Evolutionary conservation across 2,329 filamentous ascomycete species (phyloP), one percentile per base, ranked within the genome.

Genomic region (Colletotrichum kahawae): DNA sequence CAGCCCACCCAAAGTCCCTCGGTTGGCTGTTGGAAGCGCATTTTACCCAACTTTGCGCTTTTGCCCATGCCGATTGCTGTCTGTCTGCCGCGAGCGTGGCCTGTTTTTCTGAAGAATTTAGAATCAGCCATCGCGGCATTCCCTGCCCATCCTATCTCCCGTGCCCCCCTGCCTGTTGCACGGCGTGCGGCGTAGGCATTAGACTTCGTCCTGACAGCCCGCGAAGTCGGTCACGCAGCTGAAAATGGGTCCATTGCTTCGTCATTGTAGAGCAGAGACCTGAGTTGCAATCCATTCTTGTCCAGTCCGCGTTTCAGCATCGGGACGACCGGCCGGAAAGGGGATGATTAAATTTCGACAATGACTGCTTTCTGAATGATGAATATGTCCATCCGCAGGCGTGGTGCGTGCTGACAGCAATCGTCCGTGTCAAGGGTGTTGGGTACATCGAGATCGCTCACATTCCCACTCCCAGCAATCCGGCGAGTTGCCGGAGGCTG

Each of bases 401-500:
- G 43, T 48, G 51, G 38, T 62, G 60, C 36, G 38, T 59, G 59
- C 54, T 71, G 68, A 34, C 62, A 74, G 31, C 68, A 21, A 14
- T 60, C 29, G 69, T 67, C 63, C 16, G 54, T 54, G 70, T 29
- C 43, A 57, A 36, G 31, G 63, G 43, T 62, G 24, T 48, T 51
- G 34, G 33, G 34, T 21, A 31, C 57, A 72, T 75, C 72, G 69
- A 75, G 69, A 75, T 75, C 48, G 66, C 33, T 67, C 56, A 33
- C 18, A 36, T 62, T 34, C 10, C 16, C 6, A 18, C 43, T 29
- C 69, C 63, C 72, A 64, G 29, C 7, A 36, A 8, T 59, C 34
- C 18, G 43, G 56, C 34, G 36, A 27, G 27, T 66, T 63, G n/a
- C 21, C 63, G 21, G 56, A 31, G 51, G 48, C 54, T 71, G 70